Evolutionary conservation across 345 rosid genomes (phyloP).

Genomic region (thale cress (Arabidopsis thaliana)): DNA sequence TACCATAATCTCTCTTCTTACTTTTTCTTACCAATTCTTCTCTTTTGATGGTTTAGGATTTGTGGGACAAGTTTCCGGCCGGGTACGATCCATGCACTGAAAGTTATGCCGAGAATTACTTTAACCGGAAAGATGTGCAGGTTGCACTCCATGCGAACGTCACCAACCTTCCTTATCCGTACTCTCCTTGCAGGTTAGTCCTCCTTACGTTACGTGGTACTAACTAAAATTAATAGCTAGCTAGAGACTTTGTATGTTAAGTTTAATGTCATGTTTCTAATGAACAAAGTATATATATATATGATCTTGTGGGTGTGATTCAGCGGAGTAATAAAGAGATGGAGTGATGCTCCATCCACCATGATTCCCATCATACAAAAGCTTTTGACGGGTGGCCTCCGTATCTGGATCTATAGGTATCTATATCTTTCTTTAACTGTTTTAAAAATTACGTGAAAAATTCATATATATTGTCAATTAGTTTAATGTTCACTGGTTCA

Average conservation of each 20-base stretch:
- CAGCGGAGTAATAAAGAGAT: slow-evolving; percentile 48
- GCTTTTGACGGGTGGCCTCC: slow-evolving; percentile 60
- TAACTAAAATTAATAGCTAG: not conserved
- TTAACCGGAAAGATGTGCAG: slow-evolving; percentile 78
- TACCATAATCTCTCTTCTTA: not conserved
- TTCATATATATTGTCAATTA: not conserved
- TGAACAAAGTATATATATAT: not conserved
- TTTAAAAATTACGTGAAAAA: too few species aligned
- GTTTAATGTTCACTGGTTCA: not conserved
- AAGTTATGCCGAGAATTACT: slow-evolving; percentile 55
- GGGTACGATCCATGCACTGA: slow-evolving; percentile 82
- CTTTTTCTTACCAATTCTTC: not conserved
- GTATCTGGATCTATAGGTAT: slow-evolving; percentile 85
- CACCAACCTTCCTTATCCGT: slow-evolving; percentile 66
- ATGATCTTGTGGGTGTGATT: not conserved
- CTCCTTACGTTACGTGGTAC: not conserved
- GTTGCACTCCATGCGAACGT: slow-evolving; percentile 71
- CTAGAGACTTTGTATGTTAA: not conserved
- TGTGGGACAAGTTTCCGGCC: slow-evolving; percentile 56
- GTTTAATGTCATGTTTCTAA: not conserved
- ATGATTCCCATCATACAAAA: slow-evolving; percentile 63
- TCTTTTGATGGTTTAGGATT: slow-evolving; percentile 42
- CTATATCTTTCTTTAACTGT: not conserved
- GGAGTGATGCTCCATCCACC: slow-evolving; percentile 61
- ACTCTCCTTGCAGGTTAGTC: slow-evolving; percentile 66